Percentiles rank a stretch among this genome's conserved stretches.
These are phyloP conservation scores for Kwoniella dendrophila DNA, from an alignment of 768 basidiomycete genomes.

Conservation along the genomic window DNA sequence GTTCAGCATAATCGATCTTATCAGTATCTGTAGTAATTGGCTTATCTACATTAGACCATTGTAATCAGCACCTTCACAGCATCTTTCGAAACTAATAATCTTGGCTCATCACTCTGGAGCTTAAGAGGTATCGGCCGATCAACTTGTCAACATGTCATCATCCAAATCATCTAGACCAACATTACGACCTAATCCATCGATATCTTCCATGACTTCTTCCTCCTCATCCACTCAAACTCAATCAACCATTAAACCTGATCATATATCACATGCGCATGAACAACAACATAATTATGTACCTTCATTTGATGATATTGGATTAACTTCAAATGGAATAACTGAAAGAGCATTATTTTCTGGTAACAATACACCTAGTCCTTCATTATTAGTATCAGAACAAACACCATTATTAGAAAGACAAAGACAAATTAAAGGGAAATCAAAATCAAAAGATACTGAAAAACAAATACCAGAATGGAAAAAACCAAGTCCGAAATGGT, in stretches of 20 bases:
- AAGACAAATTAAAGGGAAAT: neutral
- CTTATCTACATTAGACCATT: no score
- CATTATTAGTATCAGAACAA: no score
- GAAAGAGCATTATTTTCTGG: constrained; percentile 30
- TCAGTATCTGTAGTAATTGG: no score
- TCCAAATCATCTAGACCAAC: constrained; percentile 1
- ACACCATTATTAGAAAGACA: neutral
- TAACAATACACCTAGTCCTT: constrained; percentile 2
- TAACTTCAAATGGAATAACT: constrained; percentile 8
- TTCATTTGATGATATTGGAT: constrained; percentile 17
- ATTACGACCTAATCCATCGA: constrained; percentile 3
- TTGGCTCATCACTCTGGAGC: neutral
- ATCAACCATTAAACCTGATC: neutral
- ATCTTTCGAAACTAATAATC: neutral
- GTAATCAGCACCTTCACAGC: neutral
- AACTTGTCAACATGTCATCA: constrained; percentile 11
- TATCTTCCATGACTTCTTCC: constrained; percentile 13
- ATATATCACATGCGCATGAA: neutral
- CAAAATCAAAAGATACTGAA: neutral
- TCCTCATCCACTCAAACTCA: neutral
- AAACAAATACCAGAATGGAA: constrained; percentile 40
- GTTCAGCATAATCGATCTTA: neutral
- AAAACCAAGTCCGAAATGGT: constrained; percentile 38
- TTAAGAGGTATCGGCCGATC: constrained; percentile 2
- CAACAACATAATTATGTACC: constrained; percentile 35